Conservation (phyloP, 2,329 filamentous ascomycete species). For the Apiospora marii region DNA sequence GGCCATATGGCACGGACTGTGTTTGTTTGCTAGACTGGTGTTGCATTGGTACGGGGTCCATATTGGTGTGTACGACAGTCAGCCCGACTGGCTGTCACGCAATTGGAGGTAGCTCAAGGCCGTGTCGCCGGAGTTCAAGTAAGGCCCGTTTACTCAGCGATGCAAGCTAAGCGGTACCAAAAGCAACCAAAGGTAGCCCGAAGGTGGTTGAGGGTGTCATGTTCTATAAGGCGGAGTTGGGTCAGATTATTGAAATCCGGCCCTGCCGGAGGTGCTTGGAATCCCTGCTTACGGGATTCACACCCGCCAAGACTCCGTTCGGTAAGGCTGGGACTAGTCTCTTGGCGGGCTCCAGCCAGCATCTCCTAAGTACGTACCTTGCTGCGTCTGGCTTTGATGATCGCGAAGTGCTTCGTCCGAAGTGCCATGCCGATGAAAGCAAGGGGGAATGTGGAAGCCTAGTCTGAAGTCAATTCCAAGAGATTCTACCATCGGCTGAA, state of each 20-base stretch:
- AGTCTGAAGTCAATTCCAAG: background rate
- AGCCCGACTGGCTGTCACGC: background rate
- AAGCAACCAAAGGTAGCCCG: background rate
- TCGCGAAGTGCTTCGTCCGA: background rate
- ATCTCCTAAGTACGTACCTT: background rate
- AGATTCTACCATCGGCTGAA: background rate
- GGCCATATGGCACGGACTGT: conserved; percentile 25
- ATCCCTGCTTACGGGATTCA: background rate
- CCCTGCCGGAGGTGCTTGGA: background rate
- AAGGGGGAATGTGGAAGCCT: background rate
- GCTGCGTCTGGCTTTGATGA: background rate
- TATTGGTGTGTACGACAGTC: background rate
- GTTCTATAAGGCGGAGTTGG: conserved; percentile 5
- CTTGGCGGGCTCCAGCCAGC: background rate
- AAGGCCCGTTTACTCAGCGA: background rate
- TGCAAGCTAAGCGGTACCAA: background rate
- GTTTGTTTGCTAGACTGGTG: background rate
- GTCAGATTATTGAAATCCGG: background rate
- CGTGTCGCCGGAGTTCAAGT: background rate
- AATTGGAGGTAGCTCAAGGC: background rate
- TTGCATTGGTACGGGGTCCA: background rate
- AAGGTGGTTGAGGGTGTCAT: background rate
- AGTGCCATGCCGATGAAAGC: background rate
- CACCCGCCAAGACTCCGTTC: conserved; percentile 1
- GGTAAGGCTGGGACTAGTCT: conserved; percentile 7